Base-by-base conservation (phyloP, 1,284 basidiomycete genomes). In the Vanrija pseudolonga region DNA sequence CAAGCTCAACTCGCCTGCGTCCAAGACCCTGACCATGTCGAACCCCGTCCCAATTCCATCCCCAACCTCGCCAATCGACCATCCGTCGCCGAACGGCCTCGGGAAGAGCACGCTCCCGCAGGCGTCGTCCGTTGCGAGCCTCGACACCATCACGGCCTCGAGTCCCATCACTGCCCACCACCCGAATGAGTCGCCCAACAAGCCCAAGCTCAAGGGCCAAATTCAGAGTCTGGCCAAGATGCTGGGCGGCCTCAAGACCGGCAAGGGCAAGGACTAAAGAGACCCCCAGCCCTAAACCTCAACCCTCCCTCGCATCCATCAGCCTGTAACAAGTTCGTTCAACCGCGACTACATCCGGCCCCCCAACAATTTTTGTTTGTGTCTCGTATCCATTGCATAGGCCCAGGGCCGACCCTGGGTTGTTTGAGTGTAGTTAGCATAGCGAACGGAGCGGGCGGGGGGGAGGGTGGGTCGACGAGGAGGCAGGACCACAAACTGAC, bases 131-230 rank as follows among this genome's bases (percentile, higher is more conserved):
- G 32, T 8, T 12, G 32, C 32, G 32, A 40, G 39, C 19, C 39
- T 40, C 19, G 19, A 40, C n/a, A 40, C 39, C 39, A 40, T 40
- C 19, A 40, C 39, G 2, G 39, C n/a, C 9, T n/a, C 39, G 2
- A 40, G 39, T n/a, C n/a, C 39, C 6, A n/a, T 40, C 19, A 20
- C 39, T 18, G n/a, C 39, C n/a, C 9, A 8, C 11, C n/a, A 6
- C n/a, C n/a, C 39, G 9, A 5, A 4, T 3, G 39, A 40, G 11
- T 59, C 64, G 32, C 71, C 70, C 6, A 68, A 71, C 55, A 69
- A 69, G 48, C 69, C 73, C 17, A 75, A 75, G 57, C 55, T 72
- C 52, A 72, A 74, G 57, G 69, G 71, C n/a, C 74, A 76, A 57
- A 74, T 74, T 15, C 57, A 57, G 55, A 67, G 66, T 37, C 56